Base-by-base conservation (phyloP, 228 moss, liverwort and hornwort genomes). In the Sphagnum fallax region DNA sequence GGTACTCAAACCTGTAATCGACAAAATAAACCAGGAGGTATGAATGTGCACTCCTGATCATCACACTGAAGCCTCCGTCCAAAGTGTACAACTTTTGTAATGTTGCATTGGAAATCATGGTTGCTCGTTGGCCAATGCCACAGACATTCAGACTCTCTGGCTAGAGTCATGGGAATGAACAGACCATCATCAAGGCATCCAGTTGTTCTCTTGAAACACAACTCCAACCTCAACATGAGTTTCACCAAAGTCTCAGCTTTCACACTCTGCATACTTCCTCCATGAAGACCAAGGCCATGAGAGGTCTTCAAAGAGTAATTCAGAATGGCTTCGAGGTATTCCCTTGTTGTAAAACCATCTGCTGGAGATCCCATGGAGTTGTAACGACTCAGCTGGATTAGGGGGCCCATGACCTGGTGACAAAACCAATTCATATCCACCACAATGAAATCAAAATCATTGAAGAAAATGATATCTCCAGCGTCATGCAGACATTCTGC, bases 381-480 rank as follows among this genome's bases (percentile, higher is more conserved):
- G 4, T 7, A 4, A 5, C 4, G 11, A 9, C 8, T 10, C 11
- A 63, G 16, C 12, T 47, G 8, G 9, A 70, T 47, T 8, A 70
- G 70, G 16, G 18, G 13, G 47, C 58, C 58, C 48, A 70, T 70
- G 18, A 70, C 48, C 16, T 49, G 1, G 9, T 47, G 12, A 58
- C 47, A 58, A 58, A 70, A 61, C 48, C 58, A 58, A 61, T 70
- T 18, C 55, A 61, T n/a, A 5, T 70, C 51, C 13, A 67, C 50
- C 15, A 70, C 70, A 58, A 70, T 55, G 16, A 58, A 47, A 13
- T 70, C 58, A 10, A 70, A 11, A 13, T 70, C 60, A 48, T 58
- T 13, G 52, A 70, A 59, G 13, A 58, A 61, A 32, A 70, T 70
- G 47, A 61, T 70, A 47, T 70, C 70, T 16, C 70, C 70, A 4